phyloP scores from a whole-genome alignment of 306 rosid species.

The Myrica gale region DNA sequence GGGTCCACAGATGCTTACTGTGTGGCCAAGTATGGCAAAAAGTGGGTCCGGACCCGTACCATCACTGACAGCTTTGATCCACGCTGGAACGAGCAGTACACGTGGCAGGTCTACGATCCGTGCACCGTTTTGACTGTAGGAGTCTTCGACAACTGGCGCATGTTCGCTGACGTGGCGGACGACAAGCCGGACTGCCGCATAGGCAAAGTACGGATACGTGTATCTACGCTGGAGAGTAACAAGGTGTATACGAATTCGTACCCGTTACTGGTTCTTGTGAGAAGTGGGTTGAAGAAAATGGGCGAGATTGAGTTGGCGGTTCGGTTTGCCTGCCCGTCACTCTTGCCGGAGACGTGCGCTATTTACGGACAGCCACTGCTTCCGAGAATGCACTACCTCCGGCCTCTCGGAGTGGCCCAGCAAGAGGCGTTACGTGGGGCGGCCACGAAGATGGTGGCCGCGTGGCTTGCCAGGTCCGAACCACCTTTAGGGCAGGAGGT shows the following conservation, averaged over 20 bases:
- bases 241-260: slow-evolving; percentile 70
- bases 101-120: slow-evolving; percentile 62
- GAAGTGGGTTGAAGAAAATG: slow-evolving; percentile 78
- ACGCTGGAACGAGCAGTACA: slow-evolving; percentile 70
- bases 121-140: slow-evolving; percentile 56
- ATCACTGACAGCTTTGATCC: slow-evolving; percentile 51
- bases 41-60: slow-evolving; percentile 66
- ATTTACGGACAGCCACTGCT: slow-evolving; percentile 79
- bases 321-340: slow-evolving; percentile 68
- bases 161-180: slow-evolving; percentile 34
- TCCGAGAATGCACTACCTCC: slow-evolving; percentile 85
- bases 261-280: slow-evolving; percentile 52
- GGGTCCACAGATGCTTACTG: slow-evolving; percentile 61
- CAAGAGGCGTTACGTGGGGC: slow-evolving; percentile 87
- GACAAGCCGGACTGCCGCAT: slow-evolving; percentile 45
- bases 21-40: slow-evolving; percentile 63
- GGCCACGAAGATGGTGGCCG: slow-evolving; percentile 75
- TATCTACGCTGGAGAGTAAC: slow-evolving; percentile 84
- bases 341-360: slow-evolving; percentile 72
- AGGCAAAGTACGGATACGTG: slow-evolving; percentile 81
- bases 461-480: slow-evolving; percentile 74
- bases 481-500: slow-evolving; percentile 87
- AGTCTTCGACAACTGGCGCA: slow-evolving; percentile 54
- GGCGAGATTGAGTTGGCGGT: slow-evolving; percentile 86
- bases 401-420: slow-evolving; percentile 81